Base-by-base conservation (phyloP, 345 rosid species). In the Mangifera indica region DNA sequence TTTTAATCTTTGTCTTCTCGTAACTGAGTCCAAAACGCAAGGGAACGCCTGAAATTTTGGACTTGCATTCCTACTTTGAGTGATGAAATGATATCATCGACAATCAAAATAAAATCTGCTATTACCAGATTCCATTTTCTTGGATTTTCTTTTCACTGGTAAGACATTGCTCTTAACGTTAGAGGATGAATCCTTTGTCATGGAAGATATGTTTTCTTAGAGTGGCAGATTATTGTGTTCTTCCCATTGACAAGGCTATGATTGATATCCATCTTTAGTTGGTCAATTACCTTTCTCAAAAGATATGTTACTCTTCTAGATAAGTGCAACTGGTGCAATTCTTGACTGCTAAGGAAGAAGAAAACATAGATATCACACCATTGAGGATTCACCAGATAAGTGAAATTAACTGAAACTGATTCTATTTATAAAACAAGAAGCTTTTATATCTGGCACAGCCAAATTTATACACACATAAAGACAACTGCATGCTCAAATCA, bases 401-500 rank as follows among this genome's bases (percentile, higher is more conserved):
- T 1, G n/a, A 63, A 21, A 8, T 24, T 44, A 63, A 42, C 40
- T 46, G 34, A 71, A 49, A 71, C 46, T 51, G 58, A 14, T 29
- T 20, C 20, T 71, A n/a, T 20, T 48, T 71, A 48, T 24, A 63
- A 84, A 32, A 87, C 84, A 85, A 86, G 70, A 79, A 83, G 86
- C 80, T 72, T 85, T 88, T 88, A 71, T 74, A 56, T 66, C 64
- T 72, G 52, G 46, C 51, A 58, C 70, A 77, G 57, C 61, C 74
- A 63, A 70, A 68, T 74, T 21, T 67, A 51, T 44, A 61, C 48
- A 73, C 58, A 72, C 62, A 54, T 58, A 17, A 55, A 44, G 44
- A 25, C 49, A 51, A 44, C 3, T 6, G 59, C 56, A 40, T 53
- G 46, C 53, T 24, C 13, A 63, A 29, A 63, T 63, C 81, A 78